phyloP scores from a whole-genome alignment of 345 rosid genomes.

The Heritiera littoralis region DNA sequence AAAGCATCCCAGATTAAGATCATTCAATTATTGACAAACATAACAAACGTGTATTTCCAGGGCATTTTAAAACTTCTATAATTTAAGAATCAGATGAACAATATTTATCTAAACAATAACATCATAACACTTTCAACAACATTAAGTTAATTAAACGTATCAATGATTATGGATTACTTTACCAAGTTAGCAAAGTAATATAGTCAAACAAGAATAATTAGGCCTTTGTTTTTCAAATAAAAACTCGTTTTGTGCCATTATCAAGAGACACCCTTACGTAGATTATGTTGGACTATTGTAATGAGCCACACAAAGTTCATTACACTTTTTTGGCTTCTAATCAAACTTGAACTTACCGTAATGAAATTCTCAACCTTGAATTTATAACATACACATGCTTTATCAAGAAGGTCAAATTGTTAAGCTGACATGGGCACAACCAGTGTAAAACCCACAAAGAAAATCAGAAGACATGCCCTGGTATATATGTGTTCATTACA shows the following conservation, averaged over 20 bases:
- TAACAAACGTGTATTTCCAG: no score
- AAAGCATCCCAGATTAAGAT: no score
- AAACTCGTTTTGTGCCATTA: neutral
- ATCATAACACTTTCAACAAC: no score
- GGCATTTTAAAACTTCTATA: no score
- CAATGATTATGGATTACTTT: no score
- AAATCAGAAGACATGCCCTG: neutral
- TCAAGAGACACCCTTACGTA: slow-evolving; percentile 9
- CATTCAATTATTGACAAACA: no score
- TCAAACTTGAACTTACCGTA: neutral
- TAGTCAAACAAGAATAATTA: neutral
- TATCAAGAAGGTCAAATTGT: slow-evolving; percentile 13
- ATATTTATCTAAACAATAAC: no score
- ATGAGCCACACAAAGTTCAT: neutral
- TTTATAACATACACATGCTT: neutral
- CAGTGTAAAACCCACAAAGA: neutral
- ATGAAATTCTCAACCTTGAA: slow-evolving; percentile 12
- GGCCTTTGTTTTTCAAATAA: neutral
- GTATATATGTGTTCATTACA: no score
- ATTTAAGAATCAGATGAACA: no score
- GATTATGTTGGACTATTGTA: neutral
- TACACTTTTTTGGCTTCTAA: neutral
- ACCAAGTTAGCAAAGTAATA: no score
- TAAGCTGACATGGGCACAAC: slow-evolving; percentile 19
- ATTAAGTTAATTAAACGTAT: no score